A percentile compares a stretch with the other conserved stretches of the same genome.
Evolutionary conservation across 495 filamentous ascomycete genomes (phyloP).

Genomic region (Aspergillus hancockii): DNA sequence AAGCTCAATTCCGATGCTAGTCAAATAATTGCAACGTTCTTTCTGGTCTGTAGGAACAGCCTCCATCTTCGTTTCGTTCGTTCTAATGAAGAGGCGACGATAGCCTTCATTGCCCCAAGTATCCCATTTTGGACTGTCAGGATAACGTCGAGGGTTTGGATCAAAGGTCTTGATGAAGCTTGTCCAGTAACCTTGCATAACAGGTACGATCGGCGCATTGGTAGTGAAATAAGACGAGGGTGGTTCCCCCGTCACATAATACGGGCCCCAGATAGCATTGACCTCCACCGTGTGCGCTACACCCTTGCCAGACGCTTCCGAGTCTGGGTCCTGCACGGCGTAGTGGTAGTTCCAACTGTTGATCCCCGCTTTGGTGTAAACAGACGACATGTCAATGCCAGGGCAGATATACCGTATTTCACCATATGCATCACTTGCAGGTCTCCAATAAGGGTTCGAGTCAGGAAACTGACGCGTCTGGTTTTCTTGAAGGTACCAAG

Average conservation of each 20-base stretch:
- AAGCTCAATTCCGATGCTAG: conserved; percentile 50
- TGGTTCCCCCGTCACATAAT: conserved; percentile 37
- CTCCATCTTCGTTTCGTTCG: conserved; percentile 61
- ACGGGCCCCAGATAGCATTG: conserved; percentile 60
- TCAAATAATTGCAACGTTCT: conserved; percentile 55
- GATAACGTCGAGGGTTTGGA: conserved; percentile 56
- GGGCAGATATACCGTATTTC: conserved; percentile 77
- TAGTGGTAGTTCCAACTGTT: conserved; percentile 65
- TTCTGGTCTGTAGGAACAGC: conserved; percentile 44
- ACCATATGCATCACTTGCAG: conserved; percentile 64
- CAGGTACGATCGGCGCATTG: conserved; percentile 53
- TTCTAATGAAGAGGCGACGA: conserved; percentile 54
- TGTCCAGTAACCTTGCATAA: conserved; percentile 68
- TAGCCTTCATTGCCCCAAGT: conserved; percentile 40
- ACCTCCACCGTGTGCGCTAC: conserved; percentile 64
- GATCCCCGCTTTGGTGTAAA: conserved; percentile 38
- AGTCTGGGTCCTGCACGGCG: conserved; percentile 56
- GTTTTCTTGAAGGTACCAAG: conserved; percentile 55
- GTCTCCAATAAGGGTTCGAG: conserved; percentile 56
- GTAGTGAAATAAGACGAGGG: conserved; percentile 56
- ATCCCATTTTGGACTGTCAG: conserved; percentile 50
- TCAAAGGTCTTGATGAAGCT: conserved; percentile 66
- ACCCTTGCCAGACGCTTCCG: conserved; percentile 54
- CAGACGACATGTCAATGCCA: conserved; percentile 54
- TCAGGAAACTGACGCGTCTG: conserved; percentile 42